Evolutionary conservation across 1,139 yeast species (phyloP).

Genomic region (Suhomyces guaymorum): DNA sequence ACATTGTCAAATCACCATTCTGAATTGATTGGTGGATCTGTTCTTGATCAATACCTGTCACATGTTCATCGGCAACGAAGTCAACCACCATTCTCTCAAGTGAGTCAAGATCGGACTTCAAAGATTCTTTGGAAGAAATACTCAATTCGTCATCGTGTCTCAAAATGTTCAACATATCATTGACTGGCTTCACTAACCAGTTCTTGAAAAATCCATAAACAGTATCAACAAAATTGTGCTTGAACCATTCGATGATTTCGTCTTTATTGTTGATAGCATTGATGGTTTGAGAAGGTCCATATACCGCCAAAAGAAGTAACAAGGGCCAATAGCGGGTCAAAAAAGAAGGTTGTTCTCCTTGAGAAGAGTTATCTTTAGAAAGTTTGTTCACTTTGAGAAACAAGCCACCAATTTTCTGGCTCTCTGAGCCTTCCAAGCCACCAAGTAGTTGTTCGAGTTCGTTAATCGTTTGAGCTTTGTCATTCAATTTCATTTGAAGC

Average conservation of each 20-base stretch:
- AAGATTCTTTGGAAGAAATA: constrained; percentile 75
- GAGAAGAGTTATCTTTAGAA: constrained; percentile 6
- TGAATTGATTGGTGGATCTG: constrained; percentile 47
- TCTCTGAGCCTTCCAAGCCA: constrained; percentile 11
- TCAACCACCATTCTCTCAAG: constrained; percentile 86
- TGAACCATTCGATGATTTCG: constrained; percentile 56
- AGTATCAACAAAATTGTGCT: constrained; percentile 62
- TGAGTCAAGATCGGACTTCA: constrained; percentile 75
- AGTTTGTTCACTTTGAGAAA: constrained; percentile 13
- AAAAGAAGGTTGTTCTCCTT: constrained; percentile 47
- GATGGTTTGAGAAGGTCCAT: constrained; percentile 52
- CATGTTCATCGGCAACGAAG: constrained; percentile 49
- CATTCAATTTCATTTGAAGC: constrained; percentile 18
- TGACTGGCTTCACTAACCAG: constrained; percentile 82
- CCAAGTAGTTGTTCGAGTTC: constrained; percentile 16
- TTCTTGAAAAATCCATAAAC: constrained; percentile 66
- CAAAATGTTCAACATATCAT: constrained; percentile 72
- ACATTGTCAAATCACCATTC: constrained; percentile 74
- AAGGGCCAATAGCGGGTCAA: constrained; percentile 71
- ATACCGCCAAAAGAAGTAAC: constrained; percentile 35
- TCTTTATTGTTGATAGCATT: constrained; percentile 51
- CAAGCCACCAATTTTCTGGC: constrained; percentile 15
- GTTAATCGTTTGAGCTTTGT: constrained; percentile 8
- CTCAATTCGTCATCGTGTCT: constrained; percentile 81
- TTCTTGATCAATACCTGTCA: constrained; percentile 22